Evolutionary conservation across 345 rosid genomes (phyloP).

Genomic region (Pugionium cornutum): DNA sequence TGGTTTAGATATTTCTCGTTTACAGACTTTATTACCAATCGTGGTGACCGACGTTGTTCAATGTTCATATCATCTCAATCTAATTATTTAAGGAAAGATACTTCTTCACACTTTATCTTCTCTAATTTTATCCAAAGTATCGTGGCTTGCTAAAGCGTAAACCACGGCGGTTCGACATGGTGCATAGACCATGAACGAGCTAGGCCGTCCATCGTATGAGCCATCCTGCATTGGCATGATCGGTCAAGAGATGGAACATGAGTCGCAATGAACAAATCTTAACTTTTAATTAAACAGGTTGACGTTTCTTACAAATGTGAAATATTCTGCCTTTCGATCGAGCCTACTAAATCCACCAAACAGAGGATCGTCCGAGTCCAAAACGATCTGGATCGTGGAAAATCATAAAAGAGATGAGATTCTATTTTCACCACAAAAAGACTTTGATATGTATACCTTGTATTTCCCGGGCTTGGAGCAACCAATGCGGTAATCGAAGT

Average conservation of each 20-base stretch:
- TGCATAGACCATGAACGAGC: conserved; percentile 78
- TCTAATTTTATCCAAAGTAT: conserved; percentile 20
- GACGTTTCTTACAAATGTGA: conserved; percentile 63
- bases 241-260: conserved; percentile 20
- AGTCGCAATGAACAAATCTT: neutral
- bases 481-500: conserved; percentile 77
- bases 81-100: neutral
- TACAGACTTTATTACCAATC: conserved; percentile 25
- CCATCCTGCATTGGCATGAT: conserved; percentile 63
- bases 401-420: neutral
- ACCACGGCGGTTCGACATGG: conserved; percentile 87
- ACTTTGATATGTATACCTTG: conserved; percentile 53
- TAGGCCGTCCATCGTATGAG: conserved; percentile 62
- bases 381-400: conserved; percentile 53
- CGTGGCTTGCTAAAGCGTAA: conserved; percentile 65
- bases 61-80: conserved; percentile 16
- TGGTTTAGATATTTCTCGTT: conserved; percentile 21
- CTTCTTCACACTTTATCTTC: neutral
- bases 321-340: conserved; percentile 60
- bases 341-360: conserved; percentile 81
- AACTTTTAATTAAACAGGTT: conserved; percentile 7
- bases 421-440: neutral
- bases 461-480: conserved; percentile 89
- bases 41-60: conserved; percentile 7
- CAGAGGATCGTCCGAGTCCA: conserved; percentile 79